These are phyloP conservation scores for Lepidopterella palustris DNA, from an alignment of 495 filamentous ascomycete species.

Conservation along the genomic window DNA sequence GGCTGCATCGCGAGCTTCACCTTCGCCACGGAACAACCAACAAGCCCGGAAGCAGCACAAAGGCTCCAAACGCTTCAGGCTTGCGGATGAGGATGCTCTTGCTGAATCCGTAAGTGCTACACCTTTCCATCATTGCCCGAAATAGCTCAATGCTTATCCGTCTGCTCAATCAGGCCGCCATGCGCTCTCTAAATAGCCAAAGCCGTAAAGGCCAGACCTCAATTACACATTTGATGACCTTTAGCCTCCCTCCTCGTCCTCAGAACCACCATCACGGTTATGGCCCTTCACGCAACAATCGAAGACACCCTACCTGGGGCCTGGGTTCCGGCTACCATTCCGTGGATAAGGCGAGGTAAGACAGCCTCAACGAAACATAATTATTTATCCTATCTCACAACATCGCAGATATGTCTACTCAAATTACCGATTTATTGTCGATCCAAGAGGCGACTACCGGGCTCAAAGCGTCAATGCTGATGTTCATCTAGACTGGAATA, in stretches of 20 bases:
- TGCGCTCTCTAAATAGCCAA: slow-evolving; percentile 73
- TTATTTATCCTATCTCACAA: not conserved
- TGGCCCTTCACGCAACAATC: slow-evolving; percentile 45
- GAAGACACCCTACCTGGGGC: slow-evolving; percentile 72
- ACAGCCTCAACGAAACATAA: slow-evolving; percentile 1
- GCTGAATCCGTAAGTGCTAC: slow-evolving; percentile 61
- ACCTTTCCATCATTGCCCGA: not conserved
- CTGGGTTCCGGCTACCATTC: slow-evolving; percentile 87
- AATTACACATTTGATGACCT: slow-evolving; percentile 95
- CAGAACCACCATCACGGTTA: slow-evolving; percentile 53
- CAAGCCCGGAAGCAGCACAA: slow-evolving; percentile 67
- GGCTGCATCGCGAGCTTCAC: slow-evolving; percentile 27
- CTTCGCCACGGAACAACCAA: slow-evolving; percentile 66
- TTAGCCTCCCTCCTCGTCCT: slow-evolving; percentile 72
- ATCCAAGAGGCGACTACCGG: slow-evolving; percentile 70
- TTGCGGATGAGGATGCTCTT: slow-evolving; percentile 73
- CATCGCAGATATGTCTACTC: slow-evolving; percentile 75
- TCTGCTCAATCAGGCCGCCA: slow-evolving; percentile 51
- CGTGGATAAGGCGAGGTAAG: slow-evolving; percentile 77
- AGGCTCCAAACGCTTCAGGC: slow-evolving; percentile 47
- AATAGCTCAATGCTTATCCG: not conserved
- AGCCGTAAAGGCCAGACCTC: slow-evolving; percentile 89
- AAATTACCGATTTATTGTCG: slow-evolving; percentile 94
- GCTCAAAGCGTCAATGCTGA: slow-evolving; percentile 81
- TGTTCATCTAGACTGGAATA: slow-evolving; percentile 82